Conservation (phyloP, 169 alveolate genomes). For the Eimeria sp. region DNA sequence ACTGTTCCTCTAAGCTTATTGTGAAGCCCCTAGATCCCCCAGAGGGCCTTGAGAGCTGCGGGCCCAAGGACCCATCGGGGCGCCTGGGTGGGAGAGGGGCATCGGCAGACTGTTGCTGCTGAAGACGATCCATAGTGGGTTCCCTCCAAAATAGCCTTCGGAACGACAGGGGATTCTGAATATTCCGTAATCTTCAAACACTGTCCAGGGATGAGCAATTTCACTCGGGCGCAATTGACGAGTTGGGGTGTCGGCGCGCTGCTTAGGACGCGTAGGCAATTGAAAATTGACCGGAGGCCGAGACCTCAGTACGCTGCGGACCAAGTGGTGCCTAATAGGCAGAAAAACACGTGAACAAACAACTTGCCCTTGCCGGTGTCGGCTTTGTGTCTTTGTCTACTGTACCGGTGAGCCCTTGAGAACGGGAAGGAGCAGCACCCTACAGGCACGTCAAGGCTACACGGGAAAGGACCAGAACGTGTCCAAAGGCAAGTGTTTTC, state of each 20-base stretch:
- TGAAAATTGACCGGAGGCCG: constrained; percentile 21
- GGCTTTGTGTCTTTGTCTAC: constrained; percentile 15
- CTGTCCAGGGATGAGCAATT: background rate
- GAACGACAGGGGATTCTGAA: background rate
- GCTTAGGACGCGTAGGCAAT: background rate
- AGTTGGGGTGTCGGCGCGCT: constrained; percentile 13
- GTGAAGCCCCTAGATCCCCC: constrained; percentile 4
- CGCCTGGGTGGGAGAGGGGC: constrained; percentile 15
- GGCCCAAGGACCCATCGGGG: background rate
- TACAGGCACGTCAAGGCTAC: constrained; percentile 3
- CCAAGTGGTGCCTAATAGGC: constrained; percentile 26
- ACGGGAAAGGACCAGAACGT: background rate
- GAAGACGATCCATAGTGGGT: constrained; percentile 14
- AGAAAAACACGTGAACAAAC: background rate
- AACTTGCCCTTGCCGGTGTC: background rate
- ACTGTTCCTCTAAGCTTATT: constrained; percentile 15
- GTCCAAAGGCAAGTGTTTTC: constrained; percentile 9
- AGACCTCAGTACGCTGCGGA: constrained; percentile 32
- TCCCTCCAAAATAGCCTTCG: background rate
- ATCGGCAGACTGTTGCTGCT: background rate
- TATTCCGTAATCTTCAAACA: background rate
- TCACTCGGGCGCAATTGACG: constrained; percentile 4
- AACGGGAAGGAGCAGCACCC: constrained; percentile 18
- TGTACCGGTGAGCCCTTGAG: constrained; percentile 31
- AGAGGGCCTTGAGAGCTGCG: background rate